Evolutionary conservation across 129 eudicot genomes (phyloP), one percentile per base, ranked within the genome.

Genomic region (Arctium minus): DNA sequence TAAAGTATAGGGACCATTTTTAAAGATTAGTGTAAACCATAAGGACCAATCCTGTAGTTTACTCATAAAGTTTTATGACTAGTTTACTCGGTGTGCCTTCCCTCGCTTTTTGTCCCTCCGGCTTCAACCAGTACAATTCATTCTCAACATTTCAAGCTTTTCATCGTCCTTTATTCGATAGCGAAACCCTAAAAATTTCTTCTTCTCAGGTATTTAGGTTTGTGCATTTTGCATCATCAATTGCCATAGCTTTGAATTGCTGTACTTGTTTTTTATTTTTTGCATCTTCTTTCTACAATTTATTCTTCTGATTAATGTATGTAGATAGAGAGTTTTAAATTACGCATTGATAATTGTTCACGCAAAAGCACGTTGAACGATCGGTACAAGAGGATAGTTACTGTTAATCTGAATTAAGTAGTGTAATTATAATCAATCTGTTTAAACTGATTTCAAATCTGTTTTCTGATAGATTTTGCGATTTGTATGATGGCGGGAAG

Each of bases 401-500:
- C 3, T 33, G 36, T 33, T 53, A 2, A 53, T 53, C 65, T 53
- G 65, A 53, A 12, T 53, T 15, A 3, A 50, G 62, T 50, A 50
- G 4, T 3, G n/a, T 13, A 11, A 10, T 50, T 50, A 13, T 12
- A 11, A n/a, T 50, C 27, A 22, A 22, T 50, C 17, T 50, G 33
- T 17, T 39, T 64, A 29, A 62, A 74, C 65, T 62, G 65, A 76
- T 1, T 74, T 82, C 11, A 7, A 53, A 35, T 39, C 67, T 50
- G 56, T 22, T 53, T 73, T 33, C 39, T 8, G 29, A 30, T 50
- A 83, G 82, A 53, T 84, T 31, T 56, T 42, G 15, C 73, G 1
- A 0, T 62, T 72, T 39, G 68, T 84, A 39, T 12, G 64, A 94
- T 94, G 98, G 92, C 90, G 32, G 93, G 88, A 78, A 56, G 27